phyloP scores from a whole-genome alignment of 2,329 filamentous ascomycete species.

The Botrytis pseudocinerea region DNA sequence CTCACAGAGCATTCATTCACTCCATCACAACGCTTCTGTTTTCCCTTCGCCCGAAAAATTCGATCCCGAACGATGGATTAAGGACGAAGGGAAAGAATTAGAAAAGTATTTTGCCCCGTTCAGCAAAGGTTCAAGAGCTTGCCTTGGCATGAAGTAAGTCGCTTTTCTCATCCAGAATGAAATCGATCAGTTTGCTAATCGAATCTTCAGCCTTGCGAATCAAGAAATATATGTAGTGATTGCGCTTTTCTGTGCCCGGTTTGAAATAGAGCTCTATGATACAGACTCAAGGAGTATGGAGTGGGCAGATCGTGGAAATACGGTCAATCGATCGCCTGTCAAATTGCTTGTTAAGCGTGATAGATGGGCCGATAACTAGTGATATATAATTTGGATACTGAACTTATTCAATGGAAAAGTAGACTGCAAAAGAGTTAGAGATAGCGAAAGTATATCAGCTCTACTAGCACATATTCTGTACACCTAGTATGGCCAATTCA shows the following conservation, averaged over 20 bases:
- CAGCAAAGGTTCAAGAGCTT: background rate
- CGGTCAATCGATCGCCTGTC: background rate
- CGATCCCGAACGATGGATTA: conserved; percentile 3
- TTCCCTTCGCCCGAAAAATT: background rate
- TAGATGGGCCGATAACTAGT: conserved; percentile 3
- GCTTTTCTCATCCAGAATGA: background rate
- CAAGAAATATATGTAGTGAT: background rate
- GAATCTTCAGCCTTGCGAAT: background rate
- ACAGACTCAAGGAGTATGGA: conserved; percentile 6
- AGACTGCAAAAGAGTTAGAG: accelerated
- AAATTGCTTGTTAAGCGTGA: background rate
- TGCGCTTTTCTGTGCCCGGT: background rate
- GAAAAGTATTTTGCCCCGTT: background rate
- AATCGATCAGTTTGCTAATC: background rate
- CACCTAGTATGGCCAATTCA: background rate
- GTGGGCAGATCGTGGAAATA: background rate
- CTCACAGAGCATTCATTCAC: background rate
- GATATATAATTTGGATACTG: background rate
- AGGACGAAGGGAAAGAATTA: background rate
- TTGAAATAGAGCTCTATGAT: conserved; percentile 11
- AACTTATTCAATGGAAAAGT: background rate
- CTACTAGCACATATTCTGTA: background rate
- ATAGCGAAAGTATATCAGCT: background rate
- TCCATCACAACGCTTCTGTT: conserved; percentile 3
- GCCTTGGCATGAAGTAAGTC: conserved; percentile 11